Evolutionary conservation across 352 stramenopile species (phyloP).

Genomic region (Phytopythium litorale): DNA sequence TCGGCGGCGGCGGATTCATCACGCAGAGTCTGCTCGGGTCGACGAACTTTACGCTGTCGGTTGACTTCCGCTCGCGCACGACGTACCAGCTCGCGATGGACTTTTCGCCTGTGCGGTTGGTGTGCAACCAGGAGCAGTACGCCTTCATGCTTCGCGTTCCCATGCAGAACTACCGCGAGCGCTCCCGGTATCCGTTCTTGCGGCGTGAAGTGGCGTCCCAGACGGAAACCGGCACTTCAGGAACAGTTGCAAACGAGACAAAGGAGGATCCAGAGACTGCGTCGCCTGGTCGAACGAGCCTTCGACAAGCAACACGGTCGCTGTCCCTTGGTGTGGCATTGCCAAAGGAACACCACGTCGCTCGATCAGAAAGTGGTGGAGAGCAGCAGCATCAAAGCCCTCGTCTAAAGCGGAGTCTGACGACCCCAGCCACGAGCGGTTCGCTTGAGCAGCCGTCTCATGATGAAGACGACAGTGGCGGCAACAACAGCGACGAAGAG

Average conservation of each 20-base stretch:
- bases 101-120: conserved; percentile 58
- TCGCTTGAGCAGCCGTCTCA: not conserved
- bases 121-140: conserved; percentile 85
- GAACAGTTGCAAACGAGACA: not conserved
- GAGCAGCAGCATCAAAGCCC: not conserved
- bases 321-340: not conserved
- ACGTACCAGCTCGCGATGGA: conserved; percentile 53
- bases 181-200: conserved; percentile 42
- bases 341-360: too few species aligned
- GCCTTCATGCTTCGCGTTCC: conserved; percentile 70
- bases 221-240: not conserved
- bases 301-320: not conserved
- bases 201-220: conserved; percentile 5
- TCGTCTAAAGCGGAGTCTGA: not conserved
- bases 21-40: conserved; percentile 71
- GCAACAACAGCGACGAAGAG: conserved; percentile 17
- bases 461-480: not conserved
- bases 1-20: conserved; percentile 34
- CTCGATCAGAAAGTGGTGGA: conserved; percentile 6
- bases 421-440: not conserved
- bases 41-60: conserved; percentile 49
- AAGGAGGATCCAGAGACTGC: not conserved
- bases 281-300: not conserved
- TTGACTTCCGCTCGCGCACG: conserved; percentile 57
- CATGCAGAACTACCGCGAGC: conserved; percentile 72